These are phyloP conservation scores for Pholiota molesta DNA, from an alignment of 768 basidiomycete genomes.

Conservation along the genomic window DNA sequence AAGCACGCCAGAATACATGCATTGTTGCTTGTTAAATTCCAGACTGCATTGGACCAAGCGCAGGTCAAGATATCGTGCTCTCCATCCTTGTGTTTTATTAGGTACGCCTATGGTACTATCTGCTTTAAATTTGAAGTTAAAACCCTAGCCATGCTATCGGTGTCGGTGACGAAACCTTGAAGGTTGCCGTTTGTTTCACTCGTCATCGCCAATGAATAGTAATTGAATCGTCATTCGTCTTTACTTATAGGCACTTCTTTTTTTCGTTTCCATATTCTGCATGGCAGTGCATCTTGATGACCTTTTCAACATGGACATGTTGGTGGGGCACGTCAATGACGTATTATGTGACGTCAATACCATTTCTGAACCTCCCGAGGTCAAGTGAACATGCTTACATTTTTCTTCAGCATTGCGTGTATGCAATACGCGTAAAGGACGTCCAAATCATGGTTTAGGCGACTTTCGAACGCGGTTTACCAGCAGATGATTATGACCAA, in stretches of 20 bases:
- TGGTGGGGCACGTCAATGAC: neutral
- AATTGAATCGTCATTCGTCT: no score
- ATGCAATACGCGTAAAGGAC: neutral
- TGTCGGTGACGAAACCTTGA: neutral
- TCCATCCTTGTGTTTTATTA: no score
- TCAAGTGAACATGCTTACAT: neutral
- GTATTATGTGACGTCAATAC: neutral
- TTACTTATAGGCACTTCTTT: neutral
- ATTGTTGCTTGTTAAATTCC: neutral
- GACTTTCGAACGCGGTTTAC: no score
- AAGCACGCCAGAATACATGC: no score
- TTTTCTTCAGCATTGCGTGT: neutral
- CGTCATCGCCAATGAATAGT: no score
- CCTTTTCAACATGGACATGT: neutral
- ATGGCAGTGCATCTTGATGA: neutral
- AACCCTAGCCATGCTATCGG: neutral
- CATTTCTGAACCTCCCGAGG: neutral
- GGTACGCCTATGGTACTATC: no score
- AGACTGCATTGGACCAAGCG: neutral
- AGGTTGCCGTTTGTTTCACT: neutral
- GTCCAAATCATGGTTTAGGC: no score
- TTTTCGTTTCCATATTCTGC: neutral
- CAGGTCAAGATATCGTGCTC: no score
- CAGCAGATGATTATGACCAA: no score
- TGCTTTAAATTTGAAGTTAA: neutral